These are phyloP conservation scores for Lithospermum erythrorhizon DNA, from an alignment of 257 asterid genomes.

Conservation along the genomic window DNA sequence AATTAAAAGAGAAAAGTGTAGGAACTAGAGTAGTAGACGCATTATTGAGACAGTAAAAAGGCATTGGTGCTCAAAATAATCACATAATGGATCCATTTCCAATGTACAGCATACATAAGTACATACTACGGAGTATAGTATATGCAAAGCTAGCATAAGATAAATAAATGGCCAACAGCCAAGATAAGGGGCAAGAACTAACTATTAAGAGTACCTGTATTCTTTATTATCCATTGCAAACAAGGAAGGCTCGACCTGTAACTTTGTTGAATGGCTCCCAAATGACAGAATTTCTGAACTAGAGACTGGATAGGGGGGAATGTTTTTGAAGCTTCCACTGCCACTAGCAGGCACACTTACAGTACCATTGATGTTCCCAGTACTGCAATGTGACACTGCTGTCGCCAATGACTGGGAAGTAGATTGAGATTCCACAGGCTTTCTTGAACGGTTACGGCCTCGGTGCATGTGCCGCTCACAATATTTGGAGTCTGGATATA, in stretches of 20 bases:
- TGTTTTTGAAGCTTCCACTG: slow-evolving; percentile 45
- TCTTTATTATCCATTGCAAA: slow-evolving; percentile 65
- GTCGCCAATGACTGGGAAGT: slow-evolving; percentile 66
- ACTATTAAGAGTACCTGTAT: slow-evolving; percentile 40
- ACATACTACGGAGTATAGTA: too few relatives aligned
- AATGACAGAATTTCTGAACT: slow-evolving; percentile 49
- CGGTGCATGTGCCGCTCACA: slow-evolving; percentile 99
- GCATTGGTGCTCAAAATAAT: too few relatives aligned
- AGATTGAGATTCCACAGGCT: slow-evolving; percentile 99
- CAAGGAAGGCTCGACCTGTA: slow-evolving; percentile 65
- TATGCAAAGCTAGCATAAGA: too few relatives aligned
- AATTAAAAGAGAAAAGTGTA: too few relatives aligned
- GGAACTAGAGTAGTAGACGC: too few relatives aligned
- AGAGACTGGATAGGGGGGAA: slow-evolving; percentile 48
- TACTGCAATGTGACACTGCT: slow-evolving; percentile 44
- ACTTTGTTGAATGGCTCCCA: slow-evolving; percentile 49
- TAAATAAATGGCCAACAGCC: too few relatives aligned
- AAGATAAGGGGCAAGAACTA: neutral
- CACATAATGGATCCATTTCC: too few relatives aligned
- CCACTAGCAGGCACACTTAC: slow-evolving; percentile 47
- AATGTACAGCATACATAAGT: too few relatives aligned
- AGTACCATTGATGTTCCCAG: slow-evolving; percentile 42
- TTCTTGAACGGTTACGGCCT: slow-evolving; percentile 99
- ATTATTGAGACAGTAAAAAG: too few relatives aligned
- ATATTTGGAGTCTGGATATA: slow-evolving; percentile 94